Evolutionary conservation across 2,329 filamentous ascomycete genomes (phyloP).

Genomic region (Pestalotiopsis fici): DNA sequence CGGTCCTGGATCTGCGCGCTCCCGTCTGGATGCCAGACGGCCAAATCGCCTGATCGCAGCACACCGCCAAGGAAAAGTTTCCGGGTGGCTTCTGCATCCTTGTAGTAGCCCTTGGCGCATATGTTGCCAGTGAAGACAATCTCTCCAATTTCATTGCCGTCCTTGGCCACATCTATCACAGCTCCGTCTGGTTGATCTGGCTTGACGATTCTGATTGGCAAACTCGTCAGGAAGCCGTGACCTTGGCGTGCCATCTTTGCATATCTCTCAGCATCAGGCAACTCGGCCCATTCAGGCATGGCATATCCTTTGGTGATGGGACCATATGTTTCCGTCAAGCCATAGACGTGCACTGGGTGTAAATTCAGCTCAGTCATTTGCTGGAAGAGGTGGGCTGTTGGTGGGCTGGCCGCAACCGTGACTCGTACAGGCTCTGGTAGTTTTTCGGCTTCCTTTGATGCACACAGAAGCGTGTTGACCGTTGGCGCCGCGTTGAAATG

Average conservation of each 20-base stretch:
- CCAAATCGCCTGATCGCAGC: slow-evolving; percentile 86
- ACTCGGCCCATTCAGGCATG: slow-evolving; percentile 78
- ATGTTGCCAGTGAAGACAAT: slow-evolving; percentile 91
- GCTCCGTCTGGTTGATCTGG: slow-evolving; percentile 68
- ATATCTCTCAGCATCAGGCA: slow-evolving; percentile 77
- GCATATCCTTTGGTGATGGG: slow-evolving; percentile 94
- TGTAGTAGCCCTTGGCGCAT: slow-evolving; percentile 88
- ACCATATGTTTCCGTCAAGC: slow-evolving; percentile 85
- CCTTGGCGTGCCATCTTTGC: slow-evolving; percentile 91
- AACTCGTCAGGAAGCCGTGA: slow-evolving; percentile 82
- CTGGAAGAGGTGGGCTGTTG: slow-evolving; percentile 87
- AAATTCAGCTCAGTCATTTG: slow-evolving; percentile 84
- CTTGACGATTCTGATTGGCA: slow-evolving; percentile 82
- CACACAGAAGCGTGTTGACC: slow-evolving; percentile 91
- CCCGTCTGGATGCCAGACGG: slow-evolving; percentile 90
- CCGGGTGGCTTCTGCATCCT: slow-evolving; percentile 80
- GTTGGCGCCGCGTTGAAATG: slow-evolving; percentile 97
- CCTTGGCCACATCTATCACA: slow-evolving; percentile 66
- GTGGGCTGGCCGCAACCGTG: slow-evolving; percentile 90
- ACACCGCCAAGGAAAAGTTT: slow-evolving; percentile 88
- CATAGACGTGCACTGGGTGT: slow-evolving; percentile 90
- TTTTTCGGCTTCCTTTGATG: slow-evolving; percentile 70
- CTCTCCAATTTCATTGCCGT: slow-evolving; percentile 78
- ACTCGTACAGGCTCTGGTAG: slow-evolving; percentile 76
- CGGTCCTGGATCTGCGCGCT: slow-evolving; percentile 90